These are phyloP conservation scores for Nidularia pulvinata DNA, from an alignment of 768 basidiomycete species.

Conservation along the genomic window DNA sequence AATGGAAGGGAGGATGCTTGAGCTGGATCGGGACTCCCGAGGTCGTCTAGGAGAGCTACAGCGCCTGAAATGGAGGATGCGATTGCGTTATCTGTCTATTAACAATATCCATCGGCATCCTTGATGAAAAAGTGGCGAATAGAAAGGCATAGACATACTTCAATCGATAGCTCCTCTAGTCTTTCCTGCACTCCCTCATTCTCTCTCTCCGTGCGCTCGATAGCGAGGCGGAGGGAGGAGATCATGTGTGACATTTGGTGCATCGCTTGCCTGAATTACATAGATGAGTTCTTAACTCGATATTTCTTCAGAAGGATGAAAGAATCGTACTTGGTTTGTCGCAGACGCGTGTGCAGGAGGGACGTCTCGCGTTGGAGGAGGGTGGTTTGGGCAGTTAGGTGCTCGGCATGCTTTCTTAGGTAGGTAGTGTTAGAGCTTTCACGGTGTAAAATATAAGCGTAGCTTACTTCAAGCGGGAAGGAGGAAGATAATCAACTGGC, in stretches of 20 bases:
- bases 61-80: neutral
- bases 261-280: too few species aligned
- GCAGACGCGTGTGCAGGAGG: conserved; percentile 21
- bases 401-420: conserved; percentile 17
- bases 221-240: too few species aligned
- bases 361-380: conserved; percentile 21
- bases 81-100: neutral
- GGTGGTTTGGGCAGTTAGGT: conserved; percentile 18
- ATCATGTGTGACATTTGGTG: too few species aligned
- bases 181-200: conserved; percentile 8
- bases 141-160: conserved; percentile 11
- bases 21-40: neutral
- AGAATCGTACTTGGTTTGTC: conserved; percentile 23
- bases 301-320: neutral
- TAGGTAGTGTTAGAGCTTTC: neutral
- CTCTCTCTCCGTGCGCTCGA: too few species aligned
- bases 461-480: conserved; percentile 14
- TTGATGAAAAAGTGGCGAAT: too few species aligned
- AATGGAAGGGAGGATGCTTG: neutral
- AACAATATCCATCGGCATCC: too few species aligned
- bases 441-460: neutral
- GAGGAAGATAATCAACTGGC: conserved; percentile 10
- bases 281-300: neutral
- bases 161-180: conserved; percentile 22
- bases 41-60: neutral